Evolutionary conservation across 306 rosid genomes (phyloP), one percentile per base, ranked within the genome.

Genomic region (Neltuma alba): DNA sequence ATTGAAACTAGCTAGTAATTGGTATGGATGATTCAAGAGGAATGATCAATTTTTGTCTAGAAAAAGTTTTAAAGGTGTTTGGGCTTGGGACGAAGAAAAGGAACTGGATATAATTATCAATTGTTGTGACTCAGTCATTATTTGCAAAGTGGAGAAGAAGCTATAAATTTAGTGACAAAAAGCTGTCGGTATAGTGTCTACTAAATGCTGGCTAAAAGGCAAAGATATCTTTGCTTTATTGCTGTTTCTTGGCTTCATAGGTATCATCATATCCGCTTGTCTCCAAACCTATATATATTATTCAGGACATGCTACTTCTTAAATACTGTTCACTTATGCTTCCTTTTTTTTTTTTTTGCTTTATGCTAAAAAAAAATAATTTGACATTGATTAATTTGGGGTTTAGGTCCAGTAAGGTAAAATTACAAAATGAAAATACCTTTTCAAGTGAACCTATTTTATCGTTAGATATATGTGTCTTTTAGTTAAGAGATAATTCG

Each of bases 161-260:
- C 80, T 18, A 63, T 76, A 34, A 8, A 66, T 70, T 72, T 66
- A 76, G 75, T 52, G 33, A 61, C 79, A 82, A 75, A 48, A 70
- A 63, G 76, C 64, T 86, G 89, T 86, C 86, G 81, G 84, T 34
- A 79, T 41, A 50, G 42, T 86, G 86, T 86, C 85, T 11, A 5
- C 68, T 48, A 41, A 86, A 72, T 76, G 84, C 66, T 65, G 37
- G 83, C 40, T 63, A 67, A 72, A 80, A 33, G 60, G 70, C 40
- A 86, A 52, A 37, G 66, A 73, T 62, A 65, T 83, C 77, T 76
- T 76, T 77, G 74, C 80, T 60, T 80, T 67, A 60, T 76, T 44
- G 75, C 70, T 80, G 72, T 80, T 80, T 68, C 81, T 83, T 82
- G 89, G 67, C 76, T 72, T 77, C 82, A 50, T 45, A 77, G 36